Percentiles rank a stretch among this genome's conserved stretches.
Evolutionary conservation across 768 basidiomycete genomes (phyloP).

Genomic region (Macrolepiota dolichaula): DNA sequence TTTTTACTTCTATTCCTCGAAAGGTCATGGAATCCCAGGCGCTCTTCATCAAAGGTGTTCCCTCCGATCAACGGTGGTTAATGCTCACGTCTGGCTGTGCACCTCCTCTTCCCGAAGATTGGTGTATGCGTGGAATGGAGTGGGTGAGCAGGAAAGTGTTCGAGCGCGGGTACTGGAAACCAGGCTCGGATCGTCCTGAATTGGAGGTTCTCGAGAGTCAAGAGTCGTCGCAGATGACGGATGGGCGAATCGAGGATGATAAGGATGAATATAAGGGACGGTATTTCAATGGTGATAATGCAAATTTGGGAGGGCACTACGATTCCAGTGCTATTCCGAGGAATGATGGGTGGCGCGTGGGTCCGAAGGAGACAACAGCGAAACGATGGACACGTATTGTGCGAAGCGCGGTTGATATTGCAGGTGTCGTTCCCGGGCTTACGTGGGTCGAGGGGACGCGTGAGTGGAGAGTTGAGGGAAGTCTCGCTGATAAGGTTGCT

Average conservation of each 20-base stretch:
- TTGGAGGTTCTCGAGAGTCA: conserved; percentile 72
- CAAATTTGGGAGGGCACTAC: neutral
- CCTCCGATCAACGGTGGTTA: conserved; percentile 49
- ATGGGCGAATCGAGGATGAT: conserved; percentile 84
- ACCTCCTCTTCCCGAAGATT: conserved; percentile 86
- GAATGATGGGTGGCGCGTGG: conserved; percentile 8
- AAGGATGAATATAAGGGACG: conserved; percentile 39
- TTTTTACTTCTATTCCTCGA: conserved; percentile 59
- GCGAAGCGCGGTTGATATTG: conserved; percentile 66
- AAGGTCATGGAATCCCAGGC: conserved; percentile 47
- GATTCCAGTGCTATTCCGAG: neutral
- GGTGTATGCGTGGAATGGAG: conserved; percentile 94
- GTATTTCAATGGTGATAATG: conserved; percentile 6
- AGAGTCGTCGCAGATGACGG: conserved; percentile 55
- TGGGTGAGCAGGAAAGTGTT: conserved; percentile 92
- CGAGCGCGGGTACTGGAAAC: conserved; percentile 93
- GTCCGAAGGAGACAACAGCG: conserved; percentile 16
- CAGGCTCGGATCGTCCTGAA: conserved; percentile 69
- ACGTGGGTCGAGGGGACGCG: conserved; percentile 56
- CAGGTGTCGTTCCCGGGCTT: conserved; percentile 73
- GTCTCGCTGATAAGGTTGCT: conserved; percentile 63
- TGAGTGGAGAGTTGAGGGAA: conserved; percentile 63
- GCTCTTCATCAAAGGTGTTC: conserved; percentile 21
- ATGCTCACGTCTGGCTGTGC: conserved; percentile 69
- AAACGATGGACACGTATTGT: conserved; percentile 75